Evolutionary conservation across 73 alveolate genomes (phyloP).

Genomic region (Stentor coeruleus): DNA sequence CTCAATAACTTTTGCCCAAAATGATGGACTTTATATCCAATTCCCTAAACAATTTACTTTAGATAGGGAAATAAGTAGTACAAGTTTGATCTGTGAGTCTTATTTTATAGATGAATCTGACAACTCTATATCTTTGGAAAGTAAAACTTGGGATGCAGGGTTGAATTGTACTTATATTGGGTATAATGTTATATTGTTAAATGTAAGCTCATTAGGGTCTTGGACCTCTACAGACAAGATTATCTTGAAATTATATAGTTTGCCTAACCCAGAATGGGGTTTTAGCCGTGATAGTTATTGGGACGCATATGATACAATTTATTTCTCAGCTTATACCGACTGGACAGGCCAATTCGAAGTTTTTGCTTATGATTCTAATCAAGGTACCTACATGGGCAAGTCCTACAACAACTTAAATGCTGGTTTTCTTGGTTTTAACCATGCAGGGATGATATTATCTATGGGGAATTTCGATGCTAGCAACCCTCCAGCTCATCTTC

Average conservation of each 20-base stretch:
- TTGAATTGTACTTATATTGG: not conserved
- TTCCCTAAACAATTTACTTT: not conserved
- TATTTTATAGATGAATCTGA: not conserved
- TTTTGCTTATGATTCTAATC: not conserved
- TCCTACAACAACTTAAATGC: not conserved
- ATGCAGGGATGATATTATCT: not conserved
- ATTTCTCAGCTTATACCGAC: not conserved
- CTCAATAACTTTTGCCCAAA: not conserved
- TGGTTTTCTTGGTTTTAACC: not conserved
- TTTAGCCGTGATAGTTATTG: not conserved
- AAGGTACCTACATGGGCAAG: not conserved
- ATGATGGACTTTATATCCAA: not conserved
- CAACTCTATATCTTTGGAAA: not conserved
- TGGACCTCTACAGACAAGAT: not conserved
- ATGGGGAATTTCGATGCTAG: not conserved
- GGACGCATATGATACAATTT: not conserved
- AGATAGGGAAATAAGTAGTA: not conserved
- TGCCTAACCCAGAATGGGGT: conserved; percentile 24
- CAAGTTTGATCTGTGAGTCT: not conserved
- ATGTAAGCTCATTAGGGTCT: not conserved
- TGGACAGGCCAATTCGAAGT: conserved; percentile 4
- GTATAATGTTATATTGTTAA: not conserved
- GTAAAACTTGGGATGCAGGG: not conserved
- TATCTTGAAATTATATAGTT: not conserved
- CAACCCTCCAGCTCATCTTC: not conserved